These are phyloP conservation scores for Diaporthe destruens DNA, from an alignment of 2,329 filamentous ascomycete genomes.

Conservation along the genomic window DNA sequence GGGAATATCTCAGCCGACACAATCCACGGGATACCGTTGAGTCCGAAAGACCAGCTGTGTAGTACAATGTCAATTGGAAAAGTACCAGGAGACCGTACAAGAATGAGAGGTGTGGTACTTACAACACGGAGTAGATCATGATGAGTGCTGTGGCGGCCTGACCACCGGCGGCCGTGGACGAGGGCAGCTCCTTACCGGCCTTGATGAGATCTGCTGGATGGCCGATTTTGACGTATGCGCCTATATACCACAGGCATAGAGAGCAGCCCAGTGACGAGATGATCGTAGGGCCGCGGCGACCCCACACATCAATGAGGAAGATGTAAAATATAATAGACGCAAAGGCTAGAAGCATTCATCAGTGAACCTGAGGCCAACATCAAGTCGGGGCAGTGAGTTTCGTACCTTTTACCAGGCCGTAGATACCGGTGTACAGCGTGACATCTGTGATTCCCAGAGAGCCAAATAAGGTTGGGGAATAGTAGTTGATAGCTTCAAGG, in stretches of 20 bases:
- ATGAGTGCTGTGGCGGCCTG: slow-evolving; percentile 67
- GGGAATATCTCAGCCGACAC: slow-evolving; percentile 60
- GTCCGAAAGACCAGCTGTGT: slow-evolving; percentile 55
- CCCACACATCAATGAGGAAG: slow-evolving; percentile 56
- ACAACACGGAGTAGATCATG: slow-evolving; percentile 66
- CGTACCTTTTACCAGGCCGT: slow-evolving; percentile 57
- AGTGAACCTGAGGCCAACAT: not conserved
- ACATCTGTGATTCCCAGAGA: slow-evolving; percentile 60
- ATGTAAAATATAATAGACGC: slow-evolving; percentile 58
- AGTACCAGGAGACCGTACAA: not conserved
- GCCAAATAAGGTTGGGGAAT: slow-evolving; percentile 56
- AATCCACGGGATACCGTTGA: slow-evolving; percentile 61
- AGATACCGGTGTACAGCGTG: slow-evolving; percentile 63
- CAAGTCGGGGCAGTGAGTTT: not conserved
- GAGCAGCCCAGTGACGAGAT: slow-evolving; percentile 62
- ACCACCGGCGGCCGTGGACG: slow-evolving; percentile 59
- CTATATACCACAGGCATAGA: slow-evolving; percentile 64
- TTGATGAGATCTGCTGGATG: slow-evolving; percentile 61
- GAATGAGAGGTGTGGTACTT: not conserved
- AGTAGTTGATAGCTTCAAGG: slow-evolving; percentile 56
- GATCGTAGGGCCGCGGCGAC: slow-evolving; percentile 57
- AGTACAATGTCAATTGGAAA: not conserved
- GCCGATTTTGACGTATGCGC: slow-evolving; percentile 65
- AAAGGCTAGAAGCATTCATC: slow-evolving; percentile 45
- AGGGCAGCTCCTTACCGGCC: slow-evolving; percentile 56